Percentiles rank a stretch among this genome's conserved stretches.
Evolutionary conservation across 108 stramenopile genomes (phyloP).

Genomic region (Nannochloropsis salina): DNA sequence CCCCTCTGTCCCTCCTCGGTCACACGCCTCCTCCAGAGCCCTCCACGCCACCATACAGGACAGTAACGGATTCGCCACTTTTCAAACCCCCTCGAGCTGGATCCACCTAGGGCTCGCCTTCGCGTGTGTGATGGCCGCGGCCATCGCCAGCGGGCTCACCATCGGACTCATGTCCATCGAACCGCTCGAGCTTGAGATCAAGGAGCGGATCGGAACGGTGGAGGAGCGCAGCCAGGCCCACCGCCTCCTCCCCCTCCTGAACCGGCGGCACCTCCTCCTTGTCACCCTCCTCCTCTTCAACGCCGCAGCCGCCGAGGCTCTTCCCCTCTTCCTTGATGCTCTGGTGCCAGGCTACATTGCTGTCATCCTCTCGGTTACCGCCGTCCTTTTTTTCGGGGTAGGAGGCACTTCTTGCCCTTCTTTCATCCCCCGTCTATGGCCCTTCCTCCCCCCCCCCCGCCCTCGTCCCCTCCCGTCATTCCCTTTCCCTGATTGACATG

Average conservation of each 20-base stretch:
- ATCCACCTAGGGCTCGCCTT: background rate
- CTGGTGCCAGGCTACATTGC: constrained; percentile 71
- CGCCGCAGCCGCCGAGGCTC: constrained; percentile 57
- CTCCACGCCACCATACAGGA: background rate
- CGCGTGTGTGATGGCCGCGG: background rate
- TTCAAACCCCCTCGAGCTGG: background rate
- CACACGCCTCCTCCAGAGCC: too few species aligned
- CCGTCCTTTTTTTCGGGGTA: constrained; percentile 78
- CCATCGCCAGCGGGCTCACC: constrained; percentile 68
- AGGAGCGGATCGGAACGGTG: constrained; percentile 39
- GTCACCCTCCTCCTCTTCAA: constrained; percentile 88
- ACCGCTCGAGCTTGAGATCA: constrained; percentile 65
- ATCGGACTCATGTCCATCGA: constrained; percentile 85
- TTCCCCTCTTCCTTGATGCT: constrained; percentile 88
- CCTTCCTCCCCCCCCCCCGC: too few species aligned
- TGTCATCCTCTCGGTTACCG: constrained; percentile 75
- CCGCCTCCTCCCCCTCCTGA: constrained; percentile 50
- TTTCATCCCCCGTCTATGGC: background rate
- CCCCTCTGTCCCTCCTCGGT: too few species aligned
- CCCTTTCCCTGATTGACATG: too few species aligned
- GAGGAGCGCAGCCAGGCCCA: constrained; percentile 48
- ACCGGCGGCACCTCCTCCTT: constrained; percentile 74
- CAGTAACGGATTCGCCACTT: background rate
- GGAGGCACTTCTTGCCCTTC: background rate
- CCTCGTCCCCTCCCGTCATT: too few species aligned